Conservation (phyloP, 768 basidiomycete species). For the Pleurotus djamor region DNA sequence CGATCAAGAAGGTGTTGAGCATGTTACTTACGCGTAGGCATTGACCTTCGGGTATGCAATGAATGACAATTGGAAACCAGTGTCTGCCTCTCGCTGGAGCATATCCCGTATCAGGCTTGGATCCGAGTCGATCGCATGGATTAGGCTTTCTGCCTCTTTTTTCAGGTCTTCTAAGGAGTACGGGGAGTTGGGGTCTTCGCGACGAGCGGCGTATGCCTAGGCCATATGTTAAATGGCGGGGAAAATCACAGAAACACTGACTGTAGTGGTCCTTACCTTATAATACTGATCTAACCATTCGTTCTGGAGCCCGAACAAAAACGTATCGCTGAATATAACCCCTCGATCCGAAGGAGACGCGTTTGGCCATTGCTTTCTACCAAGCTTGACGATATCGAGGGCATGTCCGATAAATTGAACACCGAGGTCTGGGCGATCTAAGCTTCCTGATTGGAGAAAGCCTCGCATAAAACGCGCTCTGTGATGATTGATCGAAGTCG, state of each 20-base stretch:
- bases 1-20: too few relatives aligned
- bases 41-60: conserved; percentile 34
- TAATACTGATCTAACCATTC: conserved; percentile 25
- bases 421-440: conserved; percentile 14
- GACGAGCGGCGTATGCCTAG: background rate
- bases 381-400: conserved; percentile 43
- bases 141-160: conserved; percentile 25
- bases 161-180: conserved; percentile 25
- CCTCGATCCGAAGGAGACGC: conserved; percentile 37
- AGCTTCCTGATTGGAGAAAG: conserved; percentile 20
- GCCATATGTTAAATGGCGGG: conserved; percentile 2
- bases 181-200: conserved; percentile 9
- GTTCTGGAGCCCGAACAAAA: conserved; percentile 37
- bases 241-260: too few relatives aligned
- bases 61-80: conserved; percentile 31
- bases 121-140: conserved; percentile 18
- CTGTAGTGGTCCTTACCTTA: too few relatives aligned
- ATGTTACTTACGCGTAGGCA: conserved; percentile 21
- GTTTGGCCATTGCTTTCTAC: conserved; percentile 32
- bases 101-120: background rate
- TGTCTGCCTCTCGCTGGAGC: conserved; percentile 11
- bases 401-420: conserved; percentile 33
- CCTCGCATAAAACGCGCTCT: conserved; percentile 40
- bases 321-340: conserved; percentile 36
- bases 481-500: too few relatives aligned